Base-by-base conservation (phyloP, 129 eudicot genomes). In the Artemisia argyi region DNA sequence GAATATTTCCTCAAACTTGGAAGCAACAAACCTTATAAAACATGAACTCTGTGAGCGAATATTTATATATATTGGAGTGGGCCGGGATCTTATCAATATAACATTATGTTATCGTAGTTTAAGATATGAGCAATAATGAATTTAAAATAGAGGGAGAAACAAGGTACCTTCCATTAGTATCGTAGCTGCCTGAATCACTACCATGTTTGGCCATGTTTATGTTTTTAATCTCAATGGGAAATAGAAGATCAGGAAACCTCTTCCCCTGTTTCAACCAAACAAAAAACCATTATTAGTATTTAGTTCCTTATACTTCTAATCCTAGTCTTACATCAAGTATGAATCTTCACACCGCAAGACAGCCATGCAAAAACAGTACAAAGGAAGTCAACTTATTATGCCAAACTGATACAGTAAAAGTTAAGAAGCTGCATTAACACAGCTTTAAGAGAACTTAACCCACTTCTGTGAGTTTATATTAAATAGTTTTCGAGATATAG, bases 1-100 rank as follows among this genome's bases (percentile, higher is more conserved):
- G 72, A 93, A 93, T 11, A 93, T 90, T 83, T 85, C 97, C 78
- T 93, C 97, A 77, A 93, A 93, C 70, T 85, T 87, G 5, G 79
- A 55, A 7, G 78, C 64, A 30, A 82, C 91, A 75, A 89, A 93
- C 85, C 97, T 92, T 22, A 52, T 14, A 39, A 39, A 7, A 7
- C 11, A 39, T 7, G 11, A 39, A 39, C 2, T 11, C 46, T 2
- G n/a, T 18, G 46, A n/a, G 30, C 2, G 14, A 42, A 59, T 12
- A 5, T 42, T 65, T 65, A 44, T 2, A 42, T 65, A 44, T 2
- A 42, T 65, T 17, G 50, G 68, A 35, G 17, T 32, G 2, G 11
- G 17, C 15, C 7, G 44, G 56, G 17, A 7, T 51, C 17, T 11
- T 51, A 51, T 51, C 56, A 0, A 39, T 39, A 39, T 39, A 39